Conservation (phyloP, 305 asterid species). For the Withania somnifera region DNA sequence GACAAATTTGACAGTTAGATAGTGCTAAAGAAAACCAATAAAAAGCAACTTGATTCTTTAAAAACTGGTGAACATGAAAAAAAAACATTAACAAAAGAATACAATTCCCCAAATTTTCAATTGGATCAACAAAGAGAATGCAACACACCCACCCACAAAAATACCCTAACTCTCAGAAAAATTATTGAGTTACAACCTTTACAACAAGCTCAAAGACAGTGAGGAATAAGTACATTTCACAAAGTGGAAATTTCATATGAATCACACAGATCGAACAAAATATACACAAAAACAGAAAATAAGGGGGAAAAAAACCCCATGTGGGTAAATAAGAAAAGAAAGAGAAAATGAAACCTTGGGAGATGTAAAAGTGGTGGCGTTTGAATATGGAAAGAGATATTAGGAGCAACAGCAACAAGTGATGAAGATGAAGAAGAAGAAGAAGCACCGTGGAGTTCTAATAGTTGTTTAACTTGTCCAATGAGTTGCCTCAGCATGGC, state of each 20-base stretch:
- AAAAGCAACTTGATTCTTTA: not conserved
- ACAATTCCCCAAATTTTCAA: not conserved
- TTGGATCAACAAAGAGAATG: not conserved
- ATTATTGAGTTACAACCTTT: not conserved
- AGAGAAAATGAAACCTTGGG: conserved; percentile 21
- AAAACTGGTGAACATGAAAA: not conserved
- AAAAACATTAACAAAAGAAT: not conserved
- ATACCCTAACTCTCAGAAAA: not conserved
- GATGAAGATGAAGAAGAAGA: conserved; percentile 37
- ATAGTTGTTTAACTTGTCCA: conserved; percentile 64
- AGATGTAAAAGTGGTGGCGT: conserved; percentile 22
- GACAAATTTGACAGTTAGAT: not conserved
- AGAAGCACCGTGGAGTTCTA: conserved; percentile 48
- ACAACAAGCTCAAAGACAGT: not conserved
- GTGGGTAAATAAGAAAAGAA: not conserved
- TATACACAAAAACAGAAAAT: not conserved
- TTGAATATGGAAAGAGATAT: conserved; percentile 41
- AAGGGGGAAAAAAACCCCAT: not conserved
- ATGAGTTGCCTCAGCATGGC: conserved; percentile 92
- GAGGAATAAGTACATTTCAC: not conserved
- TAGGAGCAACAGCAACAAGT: conserved; percentile 26
- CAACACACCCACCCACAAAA: not conserved
- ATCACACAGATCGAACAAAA: not conserved
- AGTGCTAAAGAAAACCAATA: not conserved
- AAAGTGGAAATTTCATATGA: not conserved